These are phyloP conservation scores for Ceratocystis cacaofunesta DNA, from an alignment of 2,329 filamentous ascomycete species.

Conservation along the genomic window DNA sequence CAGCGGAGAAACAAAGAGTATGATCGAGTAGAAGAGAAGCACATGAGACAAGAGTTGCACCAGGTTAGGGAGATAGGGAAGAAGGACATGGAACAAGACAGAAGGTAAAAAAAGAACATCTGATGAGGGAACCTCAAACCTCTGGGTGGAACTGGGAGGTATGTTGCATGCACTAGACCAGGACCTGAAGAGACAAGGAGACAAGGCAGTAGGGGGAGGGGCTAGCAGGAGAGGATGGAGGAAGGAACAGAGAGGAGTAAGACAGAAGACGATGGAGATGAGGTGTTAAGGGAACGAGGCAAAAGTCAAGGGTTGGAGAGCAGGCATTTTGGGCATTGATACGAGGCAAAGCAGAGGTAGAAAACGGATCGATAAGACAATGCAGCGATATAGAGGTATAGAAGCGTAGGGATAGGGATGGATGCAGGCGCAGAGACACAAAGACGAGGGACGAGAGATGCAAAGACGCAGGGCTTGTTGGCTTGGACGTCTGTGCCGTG, in stretches of 20 bases:
- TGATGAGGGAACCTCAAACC: neutral
- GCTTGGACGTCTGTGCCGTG: too few species aligned
- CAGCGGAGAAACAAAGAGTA: neutral
- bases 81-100: neutral
- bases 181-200: neutral
- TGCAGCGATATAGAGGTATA: too few species aligned
- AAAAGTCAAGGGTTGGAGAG: neutral
- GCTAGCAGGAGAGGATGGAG: too few species aligned
- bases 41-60: neutral
- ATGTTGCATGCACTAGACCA: neutral
- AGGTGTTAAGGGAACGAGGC: neutral
- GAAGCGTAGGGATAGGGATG: too few species aligned
- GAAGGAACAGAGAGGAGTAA: too few species aligned
- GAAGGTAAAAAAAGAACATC: neutral
- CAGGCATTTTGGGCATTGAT: neutral
- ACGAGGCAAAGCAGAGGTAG: too few species aligned
- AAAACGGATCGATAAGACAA: too few species aligned
- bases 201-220: too few species aligned
- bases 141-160: neutral
- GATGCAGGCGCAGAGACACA: too few species aligned
- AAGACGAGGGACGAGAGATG: too few species aligned
- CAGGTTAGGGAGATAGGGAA: neutral
- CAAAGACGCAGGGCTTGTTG: too few species aligned
- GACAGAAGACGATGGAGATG: neutral
- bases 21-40: neutral